These are phyloP conservation scores for Corchorus capsularis DNA, from an alignment of 345 rosid genomes.

Conservation along the genomic window DNA sequence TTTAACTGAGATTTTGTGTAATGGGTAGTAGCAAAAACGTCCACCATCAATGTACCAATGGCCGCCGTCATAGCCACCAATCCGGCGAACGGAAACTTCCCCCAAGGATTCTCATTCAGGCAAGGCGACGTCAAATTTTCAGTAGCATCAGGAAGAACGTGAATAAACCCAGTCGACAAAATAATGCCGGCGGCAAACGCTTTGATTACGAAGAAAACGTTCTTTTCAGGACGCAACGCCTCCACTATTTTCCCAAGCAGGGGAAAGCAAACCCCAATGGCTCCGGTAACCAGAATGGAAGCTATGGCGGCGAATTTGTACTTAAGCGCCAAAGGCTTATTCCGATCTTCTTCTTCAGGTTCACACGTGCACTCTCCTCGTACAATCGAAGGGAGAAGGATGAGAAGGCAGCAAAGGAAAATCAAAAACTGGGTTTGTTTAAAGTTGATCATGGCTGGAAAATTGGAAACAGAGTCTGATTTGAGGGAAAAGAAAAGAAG, in stretches of 20 bases:
- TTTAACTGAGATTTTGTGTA: slow-evolving; percentile 14
- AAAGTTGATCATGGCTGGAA: background rate
- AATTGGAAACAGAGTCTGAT: background rate
- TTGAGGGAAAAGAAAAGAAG: background rate
- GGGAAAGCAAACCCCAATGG: slow-evolving; percentile 56
- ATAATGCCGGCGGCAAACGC: slow-evolving; percentile 6
- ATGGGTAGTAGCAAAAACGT: slow-evolving; percentile 43
- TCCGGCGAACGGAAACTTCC: slow-evolving; percentile 52
- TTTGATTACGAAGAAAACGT: slow-evolving; percentile 32
- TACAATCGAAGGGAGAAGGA: slow-evolving; percentile 16
- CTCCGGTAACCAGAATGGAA: slow-evolving; percentile 51
- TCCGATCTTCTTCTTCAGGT: background rate
- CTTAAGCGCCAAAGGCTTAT: slow-evolving; percentile 29
- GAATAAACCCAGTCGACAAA: slow-evolving; percentile 15
- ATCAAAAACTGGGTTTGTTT: background rate
- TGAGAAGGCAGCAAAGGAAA: background rate
- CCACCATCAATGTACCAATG: slow-evolving; percentile 51
- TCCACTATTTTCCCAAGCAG: slow-evolving; percentile 39
- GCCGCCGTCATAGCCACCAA: slow-evolving; percentile 54
- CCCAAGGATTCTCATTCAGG: slow-evolving; percentile 50
- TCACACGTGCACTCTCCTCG: slow-evolving; percentile 37
- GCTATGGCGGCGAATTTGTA: slow-evolving; percentile 50
- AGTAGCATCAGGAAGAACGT: slow-evolving; percentile 53
- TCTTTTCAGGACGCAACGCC: slow-evolving; percentile 44
- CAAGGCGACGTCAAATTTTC: slow-evolving; percentile 51